phyloP scores from a whole-genome alignment of 805 yeast genomes.

The Candida cerambycidarum region DNA sequence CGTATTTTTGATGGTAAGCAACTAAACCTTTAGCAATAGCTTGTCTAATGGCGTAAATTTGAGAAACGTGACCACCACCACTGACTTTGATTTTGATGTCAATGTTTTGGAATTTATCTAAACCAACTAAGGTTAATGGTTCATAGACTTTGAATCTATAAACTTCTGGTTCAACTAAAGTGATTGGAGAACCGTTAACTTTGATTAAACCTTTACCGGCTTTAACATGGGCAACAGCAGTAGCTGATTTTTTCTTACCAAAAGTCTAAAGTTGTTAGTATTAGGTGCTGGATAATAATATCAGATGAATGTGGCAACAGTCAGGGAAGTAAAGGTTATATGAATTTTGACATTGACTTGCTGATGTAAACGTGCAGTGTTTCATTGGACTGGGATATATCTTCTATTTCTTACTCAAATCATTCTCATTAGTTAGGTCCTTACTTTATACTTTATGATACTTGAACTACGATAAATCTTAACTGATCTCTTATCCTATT shows the following conservation, averaged over 20 bases:
- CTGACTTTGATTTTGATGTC: conserved; percentile 99
- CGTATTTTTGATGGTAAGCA: conserved; percentile 99
- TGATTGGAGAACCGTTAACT: conserved; percentile 99
- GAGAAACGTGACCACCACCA: conserved; percentile 99
- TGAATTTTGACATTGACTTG: too few species aligned
- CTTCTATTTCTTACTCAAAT: too few species aligned
- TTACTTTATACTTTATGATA: too few species aligned
- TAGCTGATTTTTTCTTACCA: conserved; percentile 99
- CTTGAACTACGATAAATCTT: background rate
- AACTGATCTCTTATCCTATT: background rate
- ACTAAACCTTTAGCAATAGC: conserved; percentile 99
- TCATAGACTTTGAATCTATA: conserved; percentile 99
- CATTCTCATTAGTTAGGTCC: too few species aligned
- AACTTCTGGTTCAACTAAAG: conserved; percentile 98
- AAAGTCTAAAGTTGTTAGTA: conserved; percentile 69
- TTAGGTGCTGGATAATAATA: too few species aligned
- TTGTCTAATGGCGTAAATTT: conserved; percentile 99
- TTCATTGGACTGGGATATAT: too few species aligned
- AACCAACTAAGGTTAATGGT: conserved; percentile 97
- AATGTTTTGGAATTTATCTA: conserved; percentile 97
- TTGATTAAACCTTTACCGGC: conserved; percentile 99
- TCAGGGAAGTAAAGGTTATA: too few species aligned
- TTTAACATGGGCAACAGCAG: conserved; percentile 99
- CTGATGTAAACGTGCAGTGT: too few species aligned
- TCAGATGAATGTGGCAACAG: too few species aligned